Evolutionary conservation across 2,329 filamentous ascomycete genomes (phyloP).

Genomic region (Fusarium pseudoanthophilum): DNA sequence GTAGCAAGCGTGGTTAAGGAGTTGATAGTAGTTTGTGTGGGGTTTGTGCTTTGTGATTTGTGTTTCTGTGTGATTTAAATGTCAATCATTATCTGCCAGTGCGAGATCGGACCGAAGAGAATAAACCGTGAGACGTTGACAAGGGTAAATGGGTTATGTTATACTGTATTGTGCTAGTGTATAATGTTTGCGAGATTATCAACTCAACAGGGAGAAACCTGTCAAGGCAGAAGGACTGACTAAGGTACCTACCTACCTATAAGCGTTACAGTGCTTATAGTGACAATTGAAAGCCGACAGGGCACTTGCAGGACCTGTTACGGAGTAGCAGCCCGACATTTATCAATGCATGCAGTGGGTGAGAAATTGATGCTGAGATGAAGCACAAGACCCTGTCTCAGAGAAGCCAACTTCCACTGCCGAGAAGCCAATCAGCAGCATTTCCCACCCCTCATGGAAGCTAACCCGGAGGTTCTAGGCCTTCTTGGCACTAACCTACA

Average conservation of each 20-base stretch:
- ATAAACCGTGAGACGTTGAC: slow-evolving; percentile 9
- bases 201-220: not conserved
- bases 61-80: slow-evolving; percentile 21
- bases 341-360: not conserved
- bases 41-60: slow-evolving; percentile 11
- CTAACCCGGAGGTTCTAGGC: slow-evolving; percentile 27
- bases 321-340: not conserved
- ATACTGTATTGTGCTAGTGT: not conserved
- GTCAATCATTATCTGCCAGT: slow-evolving; percentile 26
- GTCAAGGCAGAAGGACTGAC: not conserved
- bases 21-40: slow-evolving; percentile 16
- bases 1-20: not conserved
- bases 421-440: slow-evolving; percentile 26
- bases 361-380: slow-evolving; percentile 4
- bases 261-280: not conserved
- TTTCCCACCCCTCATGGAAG: slow-evolving; percentile 13
- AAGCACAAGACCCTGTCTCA: slow-evolving; percentile 17
- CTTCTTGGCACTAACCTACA: slow-evolving; percentile 27
- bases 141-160: slow-evolving; percentile 12
- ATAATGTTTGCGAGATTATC: slow-evolving; percentile 11
- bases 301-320: not conserved
- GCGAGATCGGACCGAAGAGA: slow-evolving; percentile 35
- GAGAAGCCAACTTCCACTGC: slow-evolving; percentile 22
- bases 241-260: not conserved
- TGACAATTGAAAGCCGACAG: not conserved